Base-by-base conservation (phyloP, 2,329 filamentous ascomycete genomes). In the Amphichorda felina region DNA sequence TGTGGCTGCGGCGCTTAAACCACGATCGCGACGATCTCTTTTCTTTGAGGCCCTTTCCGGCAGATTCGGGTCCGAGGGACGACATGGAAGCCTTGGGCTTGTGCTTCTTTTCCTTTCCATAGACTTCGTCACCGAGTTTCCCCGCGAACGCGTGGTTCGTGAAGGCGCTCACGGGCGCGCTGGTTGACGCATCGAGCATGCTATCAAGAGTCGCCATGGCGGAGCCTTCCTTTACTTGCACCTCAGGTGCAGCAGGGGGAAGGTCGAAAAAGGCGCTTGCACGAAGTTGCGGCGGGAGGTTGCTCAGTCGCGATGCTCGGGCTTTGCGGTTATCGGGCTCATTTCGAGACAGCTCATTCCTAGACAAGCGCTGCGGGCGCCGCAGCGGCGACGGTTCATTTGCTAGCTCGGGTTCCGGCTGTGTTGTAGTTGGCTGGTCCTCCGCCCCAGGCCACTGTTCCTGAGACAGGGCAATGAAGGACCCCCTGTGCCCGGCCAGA, bases 201-300 rank as follows among this genome's bases (percentile, higher is more conserved):
- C 78, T 88, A 45, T 98, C 88, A 7, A 98, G 70, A 0, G 89
- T 94, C 29, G 75, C 80, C 51, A 87, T 84, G 9, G 89, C 88
- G 18, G 91, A 96, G 14, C 84, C 81, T 39, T 83, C 78, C 54
- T 78, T 79, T 37, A 79, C 51, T 44, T 79, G 66, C 16, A 79
- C 62, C 10, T 63, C 56, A 5, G 68, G 60, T 2, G 57, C 46
- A 5, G 70, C 52, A 2, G 60, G 51, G 1, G 80, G 80, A 16
- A 75, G 48, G 39, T 96, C 88, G 49, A 96, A 96, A 59, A 85
- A 96, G 19, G 82, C 76, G 47, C 80, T 94, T n/a, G 91, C 91
- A 41, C 89, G 76, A 25, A 96, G 68, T 46, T 94, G 86, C 0
- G 89, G 75, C 3, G 89, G 87, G 11, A 95, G 54, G 55, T 55